phyloP scores from a whole-genome alignment of 1,284 basidiomycete genomes.

The Ganoderma leucocontextum region DNA sequence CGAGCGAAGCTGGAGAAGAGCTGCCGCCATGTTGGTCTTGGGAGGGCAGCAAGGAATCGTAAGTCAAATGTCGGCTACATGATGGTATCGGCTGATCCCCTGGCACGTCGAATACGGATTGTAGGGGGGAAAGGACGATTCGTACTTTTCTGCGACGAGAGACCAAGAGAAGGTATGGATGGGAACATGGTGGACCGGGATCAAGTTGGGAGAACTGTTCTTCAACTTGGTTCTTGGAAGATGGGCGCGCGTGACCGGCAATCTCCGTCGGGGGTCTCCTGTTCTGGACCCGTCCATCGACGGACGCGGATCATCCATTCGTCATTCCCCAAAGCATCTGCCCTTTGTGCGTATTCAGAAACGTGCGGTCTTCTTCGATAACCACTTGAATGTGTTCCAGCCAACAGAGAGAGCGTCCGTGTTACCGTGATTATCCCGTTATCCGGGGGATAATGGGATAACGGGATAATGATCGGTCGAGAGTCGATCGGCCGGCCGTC shows the following conservation, averaged over 20 bases:
- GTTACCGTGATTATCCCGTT: too few species aligned
- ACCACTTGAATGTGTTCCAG: neutral
- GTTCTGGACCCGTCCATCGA: constrained; percentile 1
- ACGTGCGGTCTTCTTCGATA: neutral
- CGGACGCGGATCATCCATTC: neutral
- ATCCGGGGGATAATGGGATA: too few species aligned
- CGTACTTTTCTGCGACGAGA: neutral
- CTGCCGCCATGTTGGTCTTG: neutral
- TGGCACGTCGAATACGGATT: neutral
- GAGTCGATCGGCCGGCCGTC: too few species aligned
- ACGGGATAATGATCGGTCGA: too few species aligned
- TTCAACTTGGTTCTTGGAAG: neutral
- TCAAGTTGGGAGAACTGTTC: constrained; percentile 1
- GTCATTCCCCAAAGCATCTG: neutral
- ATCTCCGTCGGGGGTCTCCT: neutral
- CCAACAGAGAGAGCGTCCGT: too few species aligned
- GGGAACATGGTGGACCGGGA: constrained; percentile 5
- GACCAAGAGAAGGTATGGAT: neutral
- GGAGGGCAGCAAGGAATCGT: neutral
- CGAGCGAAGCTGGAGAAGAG: neutral
- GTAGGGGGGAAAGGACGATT: neutral
- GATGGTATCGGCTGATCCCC: neutral
- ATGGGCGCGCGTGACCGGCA: neutral
- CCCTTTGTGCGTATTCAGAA: neutral
- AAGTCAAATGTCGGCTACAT: neutral